Conservation (phyloP, 2,329 filamentous ascomycete genomes). For the Lasiodiplodia sp. region DNA sequence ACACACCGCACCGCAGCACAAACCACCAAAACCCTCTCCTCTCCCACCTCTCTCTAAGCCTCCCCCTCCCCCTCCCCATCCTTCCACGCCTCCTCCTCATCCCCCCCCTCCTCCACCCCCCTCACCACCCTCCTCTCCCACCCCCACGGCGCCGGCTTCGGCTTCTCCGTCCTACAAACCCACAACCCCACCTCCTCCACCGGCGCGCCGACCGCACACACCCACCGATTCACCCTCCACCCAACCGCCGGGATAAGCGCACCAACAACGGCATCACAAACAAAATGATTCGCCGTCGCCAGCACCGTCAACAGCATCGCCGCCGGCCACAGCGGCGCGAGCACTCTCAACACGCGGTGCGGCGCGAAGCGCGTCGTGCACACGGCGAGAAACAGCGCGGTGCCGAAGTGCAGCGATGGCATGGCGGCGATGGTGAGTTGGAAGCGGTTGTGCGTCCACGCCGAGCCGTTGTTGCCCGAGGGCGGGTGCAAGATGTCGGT, state of each 20-base stretch:
- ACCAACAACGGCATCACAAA: constrained; percentile 48
- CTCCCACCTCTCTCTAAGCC: background rate
- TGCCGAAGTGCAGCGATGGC: constrained; percentile 59
- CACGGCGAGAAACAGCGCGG: constrained; percentile 47
- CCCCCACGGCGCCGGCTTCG: constrained; percentile 28
- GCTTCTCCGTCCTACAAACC: constrained; percentile 35
- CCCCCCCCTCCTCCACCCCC: too few relatives aligned
- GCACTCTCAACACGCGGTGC: constrained; percentile 44
- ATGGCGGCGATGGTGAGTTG: constrained; percentile 59
- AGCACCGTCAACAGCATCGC: constrained; percentile 53
- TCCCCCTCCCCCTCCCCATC: background rate
- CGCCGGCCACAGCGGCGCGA: constrained; percentile 54
- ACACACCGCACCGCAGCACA: background rate
- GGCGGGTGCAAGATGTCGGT: constrained; percentile 53
- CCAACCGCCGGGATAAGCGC: constrained; percentile 45
- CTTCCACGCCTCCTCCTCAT: background rate
- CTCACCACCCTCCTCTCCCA: background rate
- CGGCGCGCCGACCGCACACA: constrained; percentile 21
- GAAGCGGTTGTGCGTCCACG: constrained; percentile 56
- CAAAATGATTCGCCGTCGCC: constrained; percentile 52
- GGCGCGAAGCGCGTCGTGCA: constrained; percentile 50
- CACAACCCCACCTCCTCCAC: constrained; percentile 34
- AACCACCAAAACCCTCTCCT: background rate
- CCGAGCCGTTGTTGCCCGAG: constrained; percentile 30
- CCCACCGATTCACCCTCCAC: constrained; percentile 39